Evolutionary conservation across 2,329 filamentous ascomycete genomes (phyloP).

Genomic region (Neonectria magnoliae): DNA sequence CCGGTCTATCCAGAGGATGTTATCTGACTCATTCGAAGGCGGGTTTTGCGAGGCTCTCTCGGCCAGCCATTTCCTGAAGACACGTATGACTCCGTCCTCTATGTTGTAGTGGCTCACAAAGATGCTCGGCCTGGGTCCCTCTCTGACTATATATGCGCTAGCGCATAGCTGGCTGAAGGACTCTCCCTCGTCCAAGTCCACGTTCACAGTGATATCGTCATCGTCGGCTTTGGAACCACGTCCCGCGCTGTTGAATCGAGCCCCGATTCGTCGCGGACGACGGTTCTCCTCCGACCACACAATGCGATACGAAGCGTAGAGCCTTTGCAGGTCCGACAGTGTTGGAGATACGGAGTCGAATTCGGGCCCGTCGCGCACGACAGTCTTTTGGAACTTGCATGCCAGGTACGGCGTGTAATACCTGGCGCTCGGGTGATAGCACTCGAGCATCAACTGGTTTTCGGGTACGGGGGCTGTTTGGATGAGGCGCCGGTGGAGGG

Average conservation of each 20-base stretch:
- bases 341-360: conserved; percentile 10
- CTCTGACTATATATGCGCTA: not conserved
- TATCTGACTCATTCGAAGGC: not conserved
- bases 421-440: conserved; percentile 77
- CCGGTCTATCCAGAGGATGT: not conserved
- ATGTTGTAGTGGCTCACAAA: not conserved
- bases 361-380: conserved; percentile 20
- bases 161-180: not conserved
- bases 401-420: conserved; percentile 73
- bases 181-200: not conserved
- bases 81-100: not conserved
- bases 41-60: not conserved
- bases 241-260: not conserved
- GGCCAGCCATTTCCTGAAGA: not conserved
- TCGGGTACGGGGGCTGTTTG: conserved; percentile 39
- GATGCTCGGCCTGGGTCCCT: not conserved
- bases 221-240: not conserved
- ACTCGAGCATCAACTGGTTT: conserved; percentile 78
- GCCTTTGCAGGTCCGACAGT: conserved; percentile 56
- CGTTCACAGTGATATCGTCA: not conserved
- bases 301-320: conserved; percentile 79
- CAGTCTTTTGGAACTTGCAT: conserved; percentile 74
- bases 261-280: conserved; percentile 44
- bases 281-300: conserved; percentile 64
- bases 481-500: conserved; percentile 72